phyloP scores from a whole-genome alignment of 1,284 basidiomycete species.

The Stygiomarasmius scandens region DNA sequence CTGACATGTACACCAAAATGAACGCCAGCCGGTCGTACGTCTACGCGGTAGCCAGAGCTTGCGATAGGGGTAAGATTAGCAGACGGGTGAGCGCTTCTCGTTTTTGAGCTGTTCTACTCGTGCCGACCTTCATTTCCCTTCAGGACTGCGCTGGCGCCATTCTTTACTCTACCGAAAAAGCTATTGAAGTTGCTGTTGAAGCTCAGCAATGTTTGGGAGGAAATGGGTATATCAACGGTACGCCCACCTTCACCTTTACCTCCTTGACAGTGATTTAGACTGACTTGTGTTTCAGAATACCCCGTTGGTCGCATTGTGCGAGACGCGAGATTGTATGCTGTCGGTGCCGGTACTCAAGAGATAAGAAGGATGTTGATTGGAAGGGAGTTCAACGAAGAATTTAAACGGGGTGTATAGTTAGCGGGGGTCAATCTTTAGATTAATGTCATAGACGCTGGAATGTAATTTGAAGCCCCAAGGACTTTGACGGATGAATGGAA shows the following conservation, averaged over 20 bases:
- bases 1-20: slow-evolving; percentile 96
- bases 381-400: slow-evolving; percentile 83
- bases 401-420: slow-evolving; percentile 34
- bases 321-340: slow-evolving; percentile 85
- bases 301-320: slow-evolving; percentile 84
- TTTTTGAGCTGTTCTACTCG: background rate
- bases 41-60: slow-evolving; percentile 89
- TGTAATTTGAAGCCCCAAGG: background rate
- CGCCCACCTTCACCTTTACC: slow-evolving; percentile 20
- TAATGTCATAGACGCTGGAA: too few relatives aligned
- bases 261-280: background rate
- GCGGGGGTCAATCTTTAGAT: background rate
- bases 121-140: too few relatives aligned
- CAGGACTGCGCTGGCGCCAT: slow-evolving; percentile 94
- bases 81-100: slow-evolving; percentile 58
- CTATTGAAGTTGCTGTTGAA: slow-evolving; percentile 88
- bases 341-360: slow-evolving; percentile 92
- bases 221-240: slow-evolving; percentile 92
- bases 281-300: slow-evolving; percentile 57
- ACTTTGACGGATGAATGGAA: background rate
- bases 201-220: slow-evolving; percentile 92
- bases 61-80: slow-evolving; percentile 82
- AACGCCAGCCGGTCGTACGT: slow-evolving; percentile 90
- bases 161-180: slow-evolving; percentile 87
- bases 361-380: slow-evolving; percentile 90